A percentile compares a stretch with the other conserved stretches of the same genome.
Evolutionary conservation across 768 basidiomycete genomes (phyloP).

Genomic region (Epithele typhae): DNA sequence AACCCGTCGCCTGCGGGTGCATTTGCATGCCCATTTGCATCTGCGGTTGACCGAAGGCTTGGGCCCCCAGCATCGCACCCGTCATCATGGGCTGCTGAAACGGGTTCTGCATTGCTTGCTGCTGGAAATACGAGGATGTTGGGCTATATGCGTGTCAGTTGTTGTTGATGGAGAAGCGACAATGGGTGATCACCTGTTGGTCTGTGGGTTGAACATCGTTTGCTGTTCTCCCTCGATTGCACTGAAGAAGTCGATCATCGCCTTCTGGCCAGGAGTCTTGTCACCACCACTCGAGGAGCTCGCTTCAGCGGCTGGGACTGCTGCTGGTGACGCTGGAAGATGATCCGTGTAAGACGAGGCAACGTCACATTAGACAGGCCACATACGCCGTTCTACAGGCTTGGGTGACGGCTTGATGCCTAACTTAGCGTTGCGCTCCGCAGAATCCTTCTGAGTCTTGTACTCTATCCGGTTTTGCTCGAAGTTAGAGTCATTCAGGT

Average conservation of each 20-base stretch:
- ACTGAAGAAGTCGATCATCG: slow-evolving; percentile 79
- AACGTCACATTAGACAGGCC: background rate
- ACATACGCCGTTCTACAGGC: slow-evolving; percentile 29
- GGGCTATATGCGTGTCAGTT: slow-evolving; percentile 33
- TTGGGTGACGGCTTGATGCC: slow-evolving; percentile 21
- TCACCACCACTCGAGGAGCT: slow-evolving; percentile 1
- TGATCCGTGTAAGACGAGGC: too few relatives aligned
- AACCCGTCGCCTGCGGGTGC: slow-evolving; percentile 42
- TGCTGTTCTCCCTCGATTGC: slow-evolving; percentile 82
- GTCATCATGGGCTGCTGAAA: slow-evolving; percentile 48
- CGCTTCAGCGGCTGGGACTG: slow-evolving; percentile 11
- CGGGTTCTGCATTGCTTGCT: slow-evolving; percentile 66
- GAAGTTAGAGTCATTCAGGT: slow-evolving; percentile 94
- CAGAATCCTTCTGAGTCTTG: slow-evolving; percentile 69
- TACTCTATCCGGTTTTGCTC: slow-evolving; percentile 95
- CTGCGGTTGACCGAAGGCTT: slow-evolving; percentile 57
- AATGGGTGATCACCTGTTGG: slow-evolving; percentile 40
- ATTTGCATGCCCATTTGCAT: too few relatives aligned
- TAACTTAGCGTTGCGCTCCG: slow-evolving; percentile 38
- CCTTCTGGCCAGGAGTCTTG: slow-evolving; percentile 39
- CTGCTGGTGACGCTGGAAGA: slow-evolving; percentile 11
- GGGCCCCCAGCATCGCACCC: slow-evolving; percentile 33
- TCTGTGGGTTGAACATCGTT: slow-evolving; percentile 63
- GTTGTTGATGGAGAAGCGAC: background rate
- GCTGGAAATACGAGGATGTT: slow-evolving; percentile 47